Evolutionary conservation across 352 stramenopile genomes (phyloP), one percentile per base, ranked within the genome.

Genomic region (Globisporangium paddicum): DNA sequence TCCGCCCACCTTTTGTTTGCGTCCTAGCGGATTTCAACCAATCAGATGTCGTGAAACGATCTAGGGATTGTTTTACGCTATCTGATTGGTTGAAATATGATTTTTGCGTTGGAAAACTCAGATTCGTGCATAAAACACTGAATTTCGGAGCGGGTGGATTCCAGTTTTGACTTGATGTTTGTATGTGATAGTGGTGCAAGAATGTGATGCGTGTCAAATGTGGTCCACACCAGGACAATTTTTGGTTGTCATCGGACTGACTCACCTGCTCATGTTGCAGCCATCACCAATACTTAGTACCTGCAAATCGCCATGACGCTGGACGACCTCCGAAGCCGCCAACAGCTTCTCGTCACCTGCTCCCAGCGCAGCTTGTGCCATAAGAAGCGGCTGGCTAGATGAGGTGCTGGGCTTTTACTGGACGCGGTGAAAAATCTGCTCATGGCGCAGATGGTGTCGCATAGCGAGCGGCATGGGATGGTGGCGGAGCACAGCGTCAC

Each of bases 161-260:
- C 28, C 28, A 32, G 3, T 32, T 32, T 32, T 30, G 45, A 51
- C 45, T 51, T 35, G 45, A 7, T 7, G 5, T 35, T 51, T 51
- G 45, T 35, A 51, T 54, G 6, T 13, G 26, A 3, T 28, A 23
- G 4, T 28, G 16, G 28, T 54, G 40, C 47, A 54, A 54, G 47
- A 54, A 54, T 38, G n/a, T 54, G 45, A 21, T 52, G 45, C 45
- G 23, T 52, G 45, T 52, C 47, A 54, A 54, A 54, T 32, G 47
- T 54, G 47, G 47, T 54, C 47, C 47, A 54, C 47, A 54, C 47
- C 4, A 54, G 1, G 41, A 9, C 41, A 26, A 28, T 47, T 47
- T 23, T 26, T 26, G n/a, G n/a, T n/a, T 26, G 19, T 28, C 8
- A 6, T 5, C 41, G 41, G 8, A 26, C n/a, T 47, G n/a, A 47